Evolutionary conservation across 768 basidiomycete genomes (phyloP).

Genomic region (Termitomyces bulborhizus): DNA sequence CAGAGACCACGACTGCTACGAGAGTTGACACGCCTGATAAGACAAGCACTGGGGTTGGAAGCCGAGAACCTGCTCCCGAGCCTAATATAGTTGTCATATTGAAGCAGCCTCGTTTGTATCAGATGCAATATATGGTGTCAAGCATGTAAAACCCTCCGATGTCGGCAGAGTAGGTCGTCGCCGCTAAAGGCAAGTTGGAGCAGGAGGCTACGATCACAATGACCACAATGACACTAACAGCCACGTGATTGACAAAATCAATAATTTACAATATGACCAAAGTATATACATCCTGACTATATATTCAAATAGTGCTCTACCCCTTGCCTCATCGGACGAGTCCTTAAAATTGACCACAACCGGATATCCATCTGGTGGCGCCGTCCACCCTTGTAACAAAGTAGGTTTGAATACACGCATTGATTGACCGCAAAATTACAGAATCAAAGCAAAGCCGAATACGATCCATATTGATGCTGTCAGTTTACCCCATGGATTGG

Average conservation of each 20-base stretch:
- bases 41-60: conserved; percentile 50
- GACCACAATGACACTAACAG: no score
- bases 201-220: neutral
- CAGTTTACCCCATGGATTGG: neutral
- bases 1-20: conserved; percentile 67
- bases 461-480: neutral
- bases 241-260: neutral
- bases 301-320: neutral
- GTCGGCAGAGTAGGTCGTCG: neutral
- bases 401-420: neutral
- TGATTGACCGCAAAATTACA: neutral
- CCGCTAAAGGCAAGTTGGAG: conserved; percentile 39
- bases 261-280: neutral
- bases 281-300: neutral
- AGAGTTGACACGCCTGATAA: conserved; percentile 59
- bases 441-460: neutral
- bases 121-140: neutral
- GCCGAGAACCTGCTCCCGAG: conserved; percentile 54
- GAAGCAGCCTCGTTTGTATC: neutral
- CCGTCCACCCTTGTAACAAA: neutral
- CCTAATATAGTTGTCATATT: conserved; percentile 15
- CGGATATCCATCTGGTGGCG: neutral
- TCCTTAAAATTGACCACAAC: neutral
- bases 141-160: neutral
- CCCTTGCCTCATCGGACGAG: no score